phyloP scores from a whole-genome alignment of 805 yeast genomes.

The Metschnikowia lunata region DNA sequence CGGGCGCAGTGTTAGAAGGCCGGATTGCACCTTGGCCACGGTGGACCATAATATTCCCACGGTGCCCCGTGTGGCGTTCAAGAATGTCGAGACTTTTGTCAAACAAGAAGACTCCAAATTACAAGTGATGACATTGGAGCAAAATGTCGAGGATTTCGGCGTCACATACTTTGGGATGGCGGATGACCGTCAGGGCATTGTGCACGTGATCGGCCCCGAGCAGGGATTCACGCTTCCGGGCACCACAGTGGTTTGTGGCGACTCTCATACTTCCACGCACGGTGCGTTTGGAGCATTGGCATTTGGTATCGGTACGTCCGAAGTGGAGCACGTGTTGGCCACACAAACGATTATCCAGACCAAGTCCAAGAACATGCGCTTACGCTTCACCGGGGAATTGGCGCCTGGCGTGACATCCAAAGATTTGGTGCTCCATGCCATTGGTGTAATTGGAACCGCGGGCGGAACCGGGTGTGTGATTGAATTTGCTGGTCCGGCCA shows the following conservation, averaged over 20 bases:
- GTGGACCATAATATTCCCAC: conserved; percentile 98
- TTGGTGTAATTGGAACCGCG: conserved; percentile 96
- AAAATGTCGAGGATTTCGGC: conserved; percentile 85
- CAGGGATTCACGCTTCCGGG: conserved; percentile 99
- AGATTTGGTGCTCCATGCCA: conserved; percentile 90
- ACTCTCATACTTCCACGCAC: conserved; percentile 97
- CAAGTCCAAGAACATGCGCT: conserved; percentile 94
- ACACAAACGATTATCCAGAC: conserved; percentile 94
- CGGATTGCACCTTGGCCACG: conserved; percentile 89
- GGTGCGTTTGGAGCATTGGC: conserved; percentile 98
- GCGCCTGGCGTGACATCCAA: conserved; percentile 90
- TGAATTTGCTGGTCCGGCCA: conserved; percentile 95
- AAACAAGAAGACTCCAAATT: conserved; percentile 86
- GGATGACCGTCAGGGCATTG: conserved; percentile 95
- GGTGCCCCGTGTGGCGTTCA: conserved; percentile 72
- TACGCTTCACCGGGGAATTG: conserved; percentile 78
- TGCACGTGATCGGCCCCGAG: conserved; percentile 97
- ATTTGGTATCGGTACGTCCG: conserved; percentile 98
- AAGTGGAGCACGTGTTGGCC: conserved; percentile 97
- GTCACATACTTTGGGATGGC: conserved; percentile 93
- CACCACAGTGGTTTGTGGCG: conserved; percentile 98
- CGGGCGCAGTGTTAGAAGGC: conserved; percentile 83
- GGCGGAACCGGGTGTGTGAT: conserved; percentile 98
- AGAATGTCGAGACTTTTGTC: conserved; percentile 72
- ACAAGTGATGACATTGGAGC: conserved; percentile 89